A percentile compares a stretch with the other conserved stretches of the same genome.
phyloP scores from a whole-genome alignment of 2,329 filamentous ascomycete species.

The Cytospora leucostoma region DNA sequence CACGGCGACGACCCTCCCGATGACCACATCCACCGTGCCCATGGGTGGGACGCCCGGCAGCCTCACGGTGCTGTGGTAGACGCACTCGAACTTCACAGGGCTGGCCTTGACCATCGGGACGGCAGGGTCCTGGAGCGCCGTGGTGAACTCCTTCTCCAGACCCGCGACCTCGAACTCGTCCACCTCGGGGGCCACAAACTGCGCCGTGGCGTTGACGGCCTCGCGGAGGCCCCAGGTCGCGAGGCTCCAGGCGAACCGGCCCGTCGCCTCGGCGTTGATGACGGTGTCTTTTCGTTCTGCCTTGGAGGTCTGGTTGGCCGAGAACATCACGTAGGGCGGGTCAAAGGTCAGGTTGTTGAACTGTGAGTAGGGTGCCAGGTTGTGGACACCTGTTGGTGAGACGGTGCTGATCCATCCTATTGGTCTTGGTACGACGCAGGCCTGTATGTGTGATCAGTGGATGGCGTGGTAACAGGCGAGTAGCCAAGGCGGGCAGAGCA shows the following conservation, averaged over 20 bases:
- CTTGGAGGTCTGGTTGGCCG: slow-evolving; percentile 54
- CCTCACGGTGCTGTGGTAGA: slow-evolving; percentile 55
- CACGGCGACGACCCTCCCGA: slow-evolving; percentile 58
- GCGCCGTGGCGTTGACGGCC: slow-evolving; percentile 55
- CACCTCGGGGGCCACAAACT: slow-evolving; percentile 49
- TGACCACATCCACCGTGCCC: slow-evolving; percentile 59
- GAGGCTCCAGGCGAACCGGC: slow-evolving; percentile 61
- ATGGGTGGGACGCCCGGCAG: slow-evolving; percentile 59
- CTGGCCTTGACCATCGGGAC: slow-evolving; percentile 55
- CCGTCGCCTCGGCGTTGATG: slow-evolving; percentile 56
- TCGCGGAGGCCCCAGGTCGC: slow-evolving; percentile 58
- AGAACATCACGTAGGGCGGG: slow-evolving; percentile 64
- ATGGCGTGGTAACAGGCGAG: neutral
- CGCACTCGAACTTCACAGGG: slow-evolving; percentile 62
- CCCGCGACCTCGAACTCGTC: slow-evolving; percentile 57
- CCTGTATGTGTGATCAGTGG: slow-evolving; percentile 36
- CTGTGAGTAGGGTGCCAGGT: slow-evolving; percentile 62
- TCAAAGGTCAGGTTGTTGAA: slow-evolving; percentile 66
- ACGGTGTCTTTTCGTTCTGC: slow-evolving; percentile 57
- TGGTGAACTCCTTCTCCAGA: slow-evolving; percentile 48
- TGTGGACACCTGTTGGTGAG: slow-evolving; percentile 48
- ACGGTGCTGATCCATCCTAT: slow-evolving; percentile 65
- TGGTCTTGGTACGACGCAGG: slow-evolving; percentile 60
- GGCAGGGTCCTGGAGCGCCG: slow-evolving; percentile 35
- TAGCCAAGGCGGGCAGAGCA: neutral